Evolutionary conservation across 179 eudicot species (phyloP), one percentile per base, ranked within the genome.

Genomic region (Vitellaria paradoxa): DNA sequence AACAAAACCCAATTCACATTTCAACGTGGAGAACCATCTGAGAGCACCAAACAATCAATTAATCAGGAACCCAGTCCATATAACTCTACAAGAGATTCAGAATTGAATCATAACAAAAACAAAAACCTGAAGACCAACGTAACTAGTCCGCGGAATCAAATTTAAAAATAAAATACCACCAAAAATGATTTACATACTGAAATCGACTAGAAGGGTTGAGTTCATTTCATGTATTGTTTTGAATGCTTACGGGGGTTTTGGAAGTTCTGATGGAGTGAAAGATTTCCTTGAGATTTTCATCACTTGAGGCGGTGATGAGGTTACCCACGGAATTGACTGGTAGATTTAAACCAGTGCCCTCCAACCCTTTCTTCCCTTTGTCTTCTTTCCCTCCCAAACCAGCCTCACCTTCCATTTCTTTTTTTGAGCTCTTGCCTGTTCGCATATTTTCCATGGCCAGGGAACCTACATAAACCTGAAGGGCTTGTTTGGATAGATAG

Each of bases 261-360:
- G 92, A 89, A 80, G 90, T 83, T 80, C 84, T 85, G 78, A 93
- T 87, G 24, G 84, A 89, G 53, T 85, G 90, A 67, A 92, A 86
- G 56, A 88, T 55, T n/a, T 89, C 87, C 61, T 63, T 83, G 62
- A 90, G 86, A 26, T 86, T 66, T 76, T 90, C 87, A 66, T 93
- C 98, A 40, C 68, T 79, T 46, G 93, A 78, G 55, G 92, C 89
- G 4, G 82, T 88, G 40, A 53, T 84, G 74, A 92, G 75, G 74
- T 87, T 88, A 23, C 84, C 83, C 40, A 78, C 73, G 37, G 70
- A 72, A 73, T 85, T 88, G 53, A 49, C 49, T 8, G 77, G 73
- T 40, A 76, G 50, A 23, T 73, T 56, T 37, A 62, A 66, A 37
- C 66, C 67, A 18, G 65, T 79, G 26, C 76, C 63, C 56, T 62